Evolutionary conservation across 257 asterid genomes (phyloP), one percentile per base, ranked within the genome.

Genomic region (Przewalskia tangutica): DNA sequence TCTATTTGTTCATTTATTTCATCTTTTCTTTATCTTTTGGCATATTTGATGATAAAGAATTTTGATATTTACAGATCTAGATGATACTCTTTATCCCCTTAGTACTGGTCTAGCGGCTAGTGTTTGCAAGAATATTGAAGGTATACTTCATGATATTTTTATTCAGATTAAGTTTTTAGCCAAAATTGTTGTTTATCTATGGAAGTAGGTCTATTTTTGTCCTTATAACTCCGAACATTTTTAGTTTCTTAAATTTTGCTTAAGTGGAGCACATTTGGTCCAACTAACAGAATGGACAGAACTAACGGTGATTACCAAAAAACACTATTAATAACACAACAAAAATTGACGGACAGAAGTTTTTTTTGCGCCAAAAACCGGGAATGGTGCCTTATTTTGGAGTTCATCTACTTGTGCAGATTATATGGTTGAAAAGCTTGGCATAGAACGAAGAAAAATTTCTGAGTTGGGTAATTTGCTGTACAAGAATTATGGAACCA

Each of bases 51-150:
- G 50, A 18, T 14, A 18, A 65, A 6, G 62, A 20, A 16, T 63
- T 36, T 18, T n/a, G 63, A 8, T 36, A 42, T 77, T 82, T 81
- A 54, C 87, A 93, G 99, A 96, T 90, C 93, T 96, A 53, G 98
- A 96, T 88, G 99, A 96, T 40, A 94, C 98, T 79, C 94, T 96
- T 80, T 96, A 96, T 89, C 97, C 98, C 73, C 88, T 94, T n/a
- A 92, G 95, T 64, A 14, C 90, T 84, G 99, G 99, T 77, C 82
- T 96, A 2, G 94, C 97, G 2, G 50, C 84, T 71, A 88, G 91
- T 64, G 92, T 91, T 83, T 89, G 88, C 50, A 85, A 84, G 86
- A 96, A 94, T 87, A 94, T 96, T 79, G 85, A 91, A 91, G 98
- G 99, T 92, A 89, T 42, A 16, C 48, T 50, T 80, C 51, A 81